A percentile compares a stretch with the other conserved stretches of the same genome.
Evolutionary conservation across 768 basidiomycete genomes (phyloP).

Genomic region (Amanita pseudoporphyria): DNA sequence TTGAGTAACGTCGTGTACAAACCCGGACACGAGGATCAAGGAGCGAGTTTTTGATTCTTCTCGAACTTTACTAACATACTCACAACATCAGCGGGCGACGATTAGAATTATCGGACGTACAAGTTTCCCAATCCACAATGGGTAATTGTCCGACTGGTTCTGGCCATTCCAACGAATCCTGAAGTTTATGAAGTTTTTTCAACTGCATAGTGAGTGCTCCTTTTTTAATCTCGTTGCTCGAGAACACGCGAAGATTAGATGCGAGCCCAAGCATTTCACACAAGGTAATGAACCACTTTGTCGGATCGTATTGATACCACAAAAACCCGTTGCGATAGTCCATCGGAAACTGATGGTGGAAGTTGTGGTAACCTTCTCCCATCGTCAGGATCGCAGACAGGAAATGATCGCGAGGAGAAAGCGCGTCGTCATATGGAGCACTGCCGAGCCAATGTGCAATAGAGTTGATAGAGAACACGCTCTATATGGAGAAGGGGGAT

Average conservation of each 20-base stretch:
- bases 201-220: slow-evolving; percentile 78
- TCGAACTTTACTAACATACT: slow-evolving; percentile 35
- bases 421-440: slow-evolving; percentile 72
- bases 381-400: slow-evolving; percentile 77
- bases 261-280: slow-evolving; percentile 61
- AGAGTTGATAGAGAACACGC: slow-evolving; percentile 85
- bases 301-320: slow-evolving; percentile 88
- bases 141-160: slow-evolving; percentile 49
- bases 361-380: slow-evolving; percentile 88
- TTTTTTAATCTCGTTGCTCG: slow-evolving; percentile 81
- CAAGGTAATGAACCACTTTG: slow-evolving; percentile 87
- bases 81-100: neutral
- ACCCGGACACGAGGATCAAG: slow-evolving; percentile 71
- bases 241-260: slow-evolving; percentile 75
- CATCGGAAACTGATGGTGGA: slow-evolving; percentile 88
- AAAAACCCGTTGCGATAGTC: slow-evolving; percentile 71
- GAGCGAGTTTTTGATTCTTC: slow-evolving; percentile 54
- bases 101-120: slow-evolving; percentile 30
- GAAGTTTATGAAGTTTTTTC: slow-evolving; percentile 55
- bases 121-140: slow-evolving; percentile 73
- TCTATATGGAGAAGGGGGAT: slow-evolving; percentile 26
- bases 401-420: slow-evolving; percentile 70
- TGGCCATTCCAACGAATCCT: slow-evolving; percentile 61
- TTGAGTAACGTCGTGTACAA: slow-evolving; percentile 74
- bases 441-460: slow-evolving; percentile 80